Conservation (phyloP, 225 moss, liverwort and hornwort genomes). For the Straminergon stramineum region DNA sequence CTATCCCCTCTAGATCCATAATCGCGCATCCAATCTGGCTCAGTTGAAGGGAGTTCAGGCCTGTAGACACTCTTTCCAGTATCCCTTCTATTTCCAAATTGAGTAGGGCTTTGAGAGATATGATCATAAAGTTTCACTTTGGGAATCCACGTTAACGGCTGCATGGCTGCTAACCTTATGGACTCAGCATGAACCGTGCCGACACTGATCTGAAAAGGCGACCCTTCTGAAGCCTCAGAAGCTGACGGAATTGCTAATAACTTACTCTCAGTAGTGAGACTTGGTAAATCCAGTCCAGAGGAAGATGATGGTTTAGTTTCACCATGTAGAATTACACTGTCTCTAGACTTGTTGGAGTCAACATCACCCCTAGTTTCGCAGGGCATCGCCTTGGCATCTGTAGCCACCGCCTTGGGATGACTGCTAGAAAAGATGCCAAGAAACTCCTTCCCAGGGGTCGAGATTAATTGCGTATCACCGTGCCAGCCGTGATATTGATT, state of each 20-base stretch:
- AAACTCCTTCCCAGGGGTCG: slow-evolving; percentile 10
- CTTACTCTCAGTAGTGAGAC: slow-evolving; percentile 30
- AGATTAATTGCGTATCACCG: slow-evolving; percentile 23
- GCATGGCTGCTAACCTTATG: slow-evolving; percentile 24
- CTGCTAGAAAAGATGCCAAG: background rate
- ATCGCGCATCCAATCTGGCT: slow-evolving; percentile 45
- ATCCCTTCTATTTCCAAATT: background rate
- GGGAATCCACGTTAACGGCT: slow-evolving; percentile 28
- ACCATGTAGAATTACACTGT: background rate
- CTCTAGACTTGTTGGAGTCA: background rate
- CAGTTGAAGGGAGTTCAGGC: slow-evolving; percentile 6
- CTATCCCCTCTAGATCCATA: slow-evolving; percentile 9
- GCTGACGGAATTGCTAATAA: slow-evolving; percentile 23
- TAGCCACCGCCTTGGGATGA: background rate
- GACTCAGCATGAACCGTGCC: slow-evolving; percentile 43
- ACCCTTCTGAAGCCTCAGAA: slow-evolving; percentile 40
- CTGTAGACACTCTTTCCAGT: background rate
- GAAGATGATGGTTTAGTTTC: slow-evolving; percentile 1
- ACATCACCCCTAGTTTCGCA: background rate
- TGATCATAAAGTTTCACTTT: slow-evolving; percentile 15
- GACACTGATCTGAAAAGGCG: slow-evolving; percentile 19
- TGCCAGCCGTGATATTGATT: slow-evolving; percentile 8
- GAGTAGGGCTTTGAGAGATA: background rate
- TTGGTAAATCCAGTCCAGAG: slow-evolving; percentile 22
- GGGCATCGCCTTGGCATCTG: background rate